Conservation (phyloP, 805 yeast genomes). For the Brettanomyces bruxellensis region DNA sequence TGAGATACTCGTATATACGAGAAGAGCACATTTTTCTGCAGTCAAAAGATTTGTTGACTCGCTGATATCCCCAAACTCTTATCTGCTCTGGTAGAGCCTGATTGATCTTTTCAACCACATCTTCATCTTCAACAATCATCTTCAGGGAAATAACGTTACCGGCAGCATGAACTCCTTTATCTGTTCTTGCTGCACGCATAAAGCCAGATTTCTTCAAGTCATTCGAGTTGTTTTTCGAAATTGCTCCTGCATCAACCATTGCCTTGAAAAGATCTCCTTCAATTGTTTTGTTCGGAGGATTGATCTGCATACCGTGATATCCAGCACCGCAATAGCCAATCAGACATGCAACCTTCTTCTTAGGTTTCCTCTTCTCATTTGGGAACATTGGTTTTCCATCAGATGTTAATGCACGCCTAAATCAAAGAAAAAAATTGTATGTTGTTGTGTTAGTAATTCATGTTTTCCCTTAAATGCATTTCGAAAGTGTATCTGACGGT, state of each 20-base stretch:
- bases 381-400: constrained; percentile 49
- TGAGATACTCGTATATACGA: constrained; percentile 87
- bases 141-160: constrained; percentile 85
- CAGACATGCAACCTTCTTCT: constrained; percentile 82
- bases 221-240: constrained; percentile 75
- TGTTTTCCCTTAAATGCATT: neutral
- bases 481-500: too few relatives aligned
- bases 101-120: constrained; percentile 68
- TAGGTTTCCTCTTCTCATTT: constrained; percentile 60
- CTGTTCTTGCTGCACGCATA: constrained; percentile 83
- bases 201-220: constrained; percentile 85
- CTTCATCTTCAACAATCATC: constrained; percentile 73
- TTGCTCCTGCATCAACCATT: constrained; percentile 77
- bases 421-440: neutral
- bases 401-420: constrained; percentile 43
- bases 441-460: constrained; percentile 6
- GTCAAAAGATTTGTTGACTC: constrained; percentile 87
- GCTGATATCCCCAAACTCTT: constrained; percentile 85
- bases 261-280: constrained; percentile 86
- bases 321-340: constrained; percentile 96
- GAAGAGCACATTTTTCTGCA: constrained; percentile 93
- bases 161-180: constrained; percentile 97
- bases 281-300: constrained; percentile 81
- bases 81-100: constrained; percentile 72
- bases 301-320: constrained; percentile 91